phyloP scores from a whole-genome alignment of 768 basidiomycete species.

The Calvatia gigantea region DNA sequence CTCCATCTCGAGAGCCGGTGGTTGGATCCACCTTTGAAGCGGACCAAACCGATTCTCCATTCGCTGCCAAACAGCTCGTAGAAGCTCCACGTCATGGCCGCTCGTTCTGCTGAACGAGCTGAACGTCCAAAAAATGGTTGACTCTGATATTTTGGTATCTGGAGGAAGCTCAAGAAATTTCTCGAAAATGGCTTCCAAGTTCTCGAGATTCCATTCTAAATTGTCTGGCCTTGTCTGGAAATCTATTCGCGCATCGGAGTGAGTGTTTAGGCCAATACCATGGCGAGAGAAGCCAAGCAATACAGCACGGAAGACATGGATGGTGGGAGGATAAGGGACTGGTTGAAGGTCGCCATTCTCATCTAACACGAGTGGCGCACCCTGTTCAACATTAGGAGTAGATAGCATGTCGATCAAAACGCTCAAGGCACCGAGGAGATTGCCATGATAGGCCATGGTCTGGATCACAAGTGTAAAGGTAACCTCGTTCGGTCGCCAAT shows the following conservation, averaged over 20 bases:
- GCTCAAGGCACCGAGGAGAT: conserved; percentile 50
- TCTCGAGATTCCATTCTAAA: conserved; percentile 53
- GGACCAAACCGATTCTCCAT: conserved; percentile 54
- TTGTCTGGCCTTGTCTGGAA: conserved; percentile 11
- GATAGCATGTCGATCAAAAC: conserved; percentile 69
- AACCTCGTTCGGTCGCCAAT: conserved; percentile 53
- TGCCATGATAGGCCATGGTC: conserved; percentile 65
- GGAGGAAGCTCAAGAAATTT: conserved; percentile 58
- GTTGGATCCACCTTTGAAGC: conserved; percentile 38
- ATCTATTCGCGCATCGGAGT: conserved; percentile 2
- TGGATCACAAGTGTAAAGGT: conserved; percentile 75
- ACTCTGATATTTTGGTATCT: conserved; percentile 37
- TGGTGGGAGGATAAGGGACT: conserved; percentile 36
- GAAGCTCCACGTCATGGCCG: conserved; percentile 39
- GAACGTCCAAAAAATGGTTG: conserved; percentile 64
- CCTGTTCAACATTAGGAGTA: conserved; percentile 34
- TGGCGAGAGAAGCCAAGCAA: conserved; percentile 75
- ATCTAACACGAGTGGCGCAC: conserved; percentile 24
- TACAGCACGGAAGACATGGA: conserved; percentile 62
- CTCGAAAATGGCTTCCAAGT: conserved; percentile 55
- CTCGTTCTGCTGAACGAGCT: conserved; percentile 62
- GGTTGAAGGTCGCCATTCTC: conserved; percentile 24
- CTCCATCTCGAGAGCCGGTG: conserved; percentile 41
- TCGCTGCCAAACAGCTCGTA: conserved; percentile 55
- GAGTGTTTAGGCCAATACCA: conserved; percentile 29